These are phyloP conservation scores for Eucalyptus marginata DNA, from an alignment of 345 rosid genomes.

Conservation along the genomic window DNA sequence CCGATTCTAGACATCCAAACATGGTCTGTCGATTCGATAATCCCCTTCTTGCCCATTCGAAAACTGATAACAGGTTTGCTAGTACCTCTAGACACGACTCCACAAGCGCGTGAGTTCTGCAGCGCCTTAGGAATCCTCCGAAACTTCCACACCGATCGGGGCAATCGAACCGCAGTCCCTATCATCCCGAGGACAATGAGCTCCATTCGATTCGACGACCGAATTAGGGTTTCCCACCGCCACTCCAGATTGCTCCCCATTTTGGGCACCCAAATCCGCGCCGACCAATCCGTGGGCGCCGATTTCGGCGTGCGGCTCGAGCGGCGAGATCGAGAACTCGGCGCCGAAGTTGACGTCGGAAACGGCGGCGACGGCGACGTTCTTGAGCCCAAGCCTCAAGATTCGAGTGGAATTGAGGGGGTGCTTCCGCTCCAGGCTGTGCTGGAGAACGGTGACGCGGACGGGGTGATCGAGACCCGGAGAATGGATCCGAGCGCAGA, in stretches of 20 bases:
- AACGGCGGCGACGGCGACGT: slow-evolving; percentile 38
- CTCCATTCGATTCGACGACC: background rate
- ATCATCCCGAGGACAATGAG: background rate
- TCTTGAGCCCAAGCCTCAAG: slow-evolving; percentile 62
- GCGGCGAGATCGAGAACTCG: slow-evolving; percentile 19
- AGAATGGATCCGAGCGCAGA: slow-evolving; percentile 43
- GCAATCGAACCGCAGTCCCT: background rate
- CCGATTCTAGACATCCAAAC: slow-evolving; percentile 1
- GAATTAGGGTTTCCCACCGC: background rate
- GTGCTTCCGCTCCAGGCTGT: slow-evolving; percentile 62
- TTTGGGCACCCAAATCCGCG: background rate
- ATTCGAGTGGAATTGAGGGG: slow-evolving; percentile 72
- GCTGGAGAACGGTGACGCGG: slow-evolving; percentile 73
- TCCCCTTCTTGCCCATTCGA: slow-evolving; percentile 32
- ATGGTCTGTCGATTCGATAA: slow-evolving; percentile 9
- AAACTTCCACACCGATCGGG: background rate
- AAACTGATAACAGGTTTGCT: slow-evolving; percentile 10
- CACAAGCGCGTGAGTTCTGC: background rate
- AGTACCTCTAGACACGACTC: background rate
- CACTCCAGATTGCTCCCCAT: background rate
- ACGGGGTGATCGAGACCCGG: slow-evolving; percentile 47
- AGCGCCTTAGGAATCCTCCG: background rate
- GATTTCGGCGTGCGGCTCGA: background rate
- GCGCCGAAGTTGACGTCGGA: slow-evolving; percentile 50
- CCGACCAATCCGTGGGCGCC: background rate